Evolutionary conservation across 805 yeast genomes (phyloP), one percentile per base, ranked within the genome.

Genomic region (Trichomonascus vanleenenianus): DNA sequence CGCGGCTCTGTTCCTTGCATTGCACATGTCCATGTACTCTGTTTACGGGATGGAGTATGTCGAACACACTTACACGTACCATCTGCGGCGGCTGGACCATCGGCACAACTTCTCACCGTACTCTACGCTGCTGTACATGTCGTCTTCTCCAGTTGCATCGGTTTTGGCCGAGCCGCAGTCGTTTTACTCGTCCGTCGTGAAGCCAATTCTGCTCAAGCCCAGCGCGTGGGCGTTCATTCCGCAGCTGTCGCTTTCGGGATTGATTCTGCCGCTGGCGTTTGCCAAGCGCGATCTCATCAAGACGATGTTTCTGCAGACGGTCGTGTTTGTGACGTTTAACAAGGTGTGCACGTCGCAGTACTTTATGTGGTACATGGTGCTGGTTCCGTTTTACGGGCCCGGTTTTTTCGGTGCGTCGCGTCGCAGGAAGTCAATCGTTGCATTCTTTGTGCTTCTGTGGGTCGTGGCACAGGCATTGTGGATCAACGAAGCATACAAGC

Each of bases 341-440:
- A 84, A 84, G 63, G 93, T 84, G 18, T 81, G 87, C 57, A 93
- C 98, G 0, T 86, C 96, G 1, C 98, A 93, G 66, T 93, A 93
- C 64, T 93, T 93, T 64, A 78, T 91, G 50, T 93, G 98, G 98
- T 93, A 83, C 58, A 66, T 93, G 55, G 84, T 88, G 11, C 78
- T 89, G 52, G 62, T 91, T 37, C 97, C 98, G 1, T 76, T 85
- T 45, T 81, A 69, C 56, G 41, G 41, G 12, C 45, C 45, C 1
- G 41, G 32, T 7, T 10, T 27, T 14, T n/a, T 20, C 32, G 3
- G 19, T 16, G 33, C 33, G 7, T 4, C 38, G 4, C 7, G 15
- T 3, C 19, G 38, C 12, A 36, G 16, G 39, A 27, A 30, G 22
- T 14, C n/a, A 16, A 18, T 18, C 12, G 35, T 36, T 8, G 30